phyloP scores from a whole-genome alignment of 768 basidiomycete genomes.

The Fistulinella prunicolor region DNA sequence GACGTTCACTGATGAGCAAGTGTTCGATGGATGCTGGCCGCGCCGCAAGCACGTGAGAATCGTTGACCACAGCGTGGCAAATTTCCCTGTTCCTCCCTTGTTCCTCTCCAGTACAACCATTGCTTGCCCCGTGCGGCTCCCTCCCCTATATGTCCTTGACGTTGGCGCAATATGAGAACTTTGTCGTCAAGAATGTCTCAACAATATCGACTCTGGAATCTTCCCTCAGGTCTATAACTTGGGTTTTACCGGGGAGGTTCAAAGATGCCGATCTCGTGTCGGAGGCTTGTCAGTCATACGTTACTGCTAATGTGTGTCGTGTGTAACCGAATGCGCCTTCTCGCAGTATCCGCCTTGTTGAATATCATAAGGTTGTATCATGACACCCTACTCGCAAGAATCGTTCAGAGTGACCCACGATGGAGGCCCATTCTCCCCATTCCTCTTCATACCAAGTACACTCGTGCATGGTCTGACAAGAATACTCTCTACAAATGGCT shows the following conservation, averaged over 20 bases:
- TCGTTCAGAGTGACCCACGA: constrained; percentile 61
- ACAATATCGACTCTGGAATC: constrained; percentile 89
- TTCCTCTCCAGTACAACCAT: not conserved
- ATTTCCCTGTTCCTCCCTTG: not conserved
- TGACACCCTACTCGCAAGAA: constrained; percentile 79
- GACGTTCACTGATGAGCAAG: too few relatives aligned
- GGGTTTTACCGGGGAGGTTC: constrained; percentile 95
- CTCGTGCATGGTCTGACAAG: constrained; percentile 79
- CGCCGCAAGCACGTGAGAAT: too few relatives aligned
- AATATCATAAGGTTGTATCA: constrained; percentile 93
- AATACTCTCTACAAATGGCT: constrained; percentile 73
- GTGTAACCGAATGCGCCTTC: constrained; percentile 14
- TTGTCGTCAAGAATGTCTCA: constrained; percentile 80
- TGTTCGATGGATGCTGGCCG: too few relatives aligned
- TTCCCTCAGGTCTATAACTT: constrained; percentile 83
- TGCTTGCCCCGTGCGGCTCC: not conserved
- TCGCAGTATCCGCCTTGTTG: constrained; percentile 78
- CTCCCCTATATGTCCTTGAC: constrained; percentile 51
- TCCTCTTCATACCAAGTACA: constrained; percentile 83
- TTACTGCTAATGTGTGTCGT: constrained; percentile 8
- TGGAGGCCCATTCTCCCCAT: constrained; percentile 74
- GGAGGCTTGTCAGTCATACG: constrained; percentile 75
- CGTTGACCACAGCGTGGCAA: constrained; percentile 9
- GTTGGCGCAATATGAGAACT: constrained; percentile 73
- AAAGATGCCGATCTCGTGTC: constrained; percentile 96